Evolutionary conservation across 139 green algal genomes (phyloP).

Genomic region (Spirogloea muscicola): DNA sequence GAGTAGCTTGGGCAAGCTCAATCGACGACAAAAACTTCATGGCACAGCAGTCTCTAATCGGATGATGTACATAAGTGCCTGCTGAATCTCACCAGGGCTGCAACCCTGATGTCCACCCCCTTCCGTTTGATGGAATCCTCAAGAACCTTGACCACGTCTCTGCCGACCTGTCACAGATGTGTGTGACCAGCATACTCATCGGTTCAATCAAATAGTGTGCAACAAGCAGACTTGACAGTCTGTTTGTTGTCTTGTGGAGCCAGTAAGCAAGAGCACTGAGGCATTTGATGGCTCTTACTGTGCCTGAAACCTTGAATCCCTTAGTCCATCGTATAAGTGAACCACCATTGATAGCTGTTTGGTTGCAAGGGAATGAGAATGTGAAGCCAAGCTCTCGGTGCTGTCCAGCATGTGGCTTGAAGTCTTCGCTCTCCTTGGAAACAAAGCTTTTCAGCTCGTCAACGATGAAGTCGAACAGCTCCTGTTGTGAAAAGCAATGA

Average conservation of each 20-base stretch:
- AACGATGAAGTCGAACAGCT: constrained; percentile 77
- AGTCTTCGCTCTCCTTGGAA: constrained; percentile 25
- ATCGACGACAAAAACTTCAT: too few species aligned
- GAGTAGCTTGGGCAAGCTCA: too few species aligned
- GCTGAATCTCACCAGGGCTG: constrained; percentile 35
- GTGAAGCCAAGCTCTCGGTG: constrained; percentile 74
- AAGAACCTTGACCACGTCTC: constrained; percentile 56
- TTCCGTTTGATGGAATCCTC: constrained; percentile 22
- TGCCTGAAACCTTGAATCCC: constrained; percentile 52
- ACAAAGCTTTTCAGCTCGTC: constrained; percentile 17
- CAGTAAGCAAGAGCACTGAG: background rate
- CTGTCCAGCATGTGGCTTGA: constrained; percentile 8
- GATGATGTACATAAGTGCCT: too few species aligned
- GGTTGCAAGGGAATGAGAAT: constrained; percentile 83
- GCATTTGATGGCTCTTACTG: background rate
- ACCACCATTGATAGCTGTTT: constrained; percentile 69
- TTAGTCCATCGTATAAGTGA: constrained; percentile 88
- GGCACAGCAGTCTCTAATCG: too few species aligned
- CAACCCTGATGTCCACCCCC: constrained; percentile 24
- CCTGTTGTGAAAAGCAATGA: constrained; percentile 37
- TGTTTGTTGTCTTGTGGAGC: too few species aligned
- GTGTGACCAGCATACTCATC: too few species aligned
- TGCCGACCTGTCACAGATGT: constrained; percentile 47
- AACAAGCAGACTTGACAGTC: too few species aligned
- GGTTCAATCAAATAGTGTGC: too few species aligned